phyloP scores from a whole-genome alignment of 352 stramenopile species.

The Pythium apleroticum region DNA sequence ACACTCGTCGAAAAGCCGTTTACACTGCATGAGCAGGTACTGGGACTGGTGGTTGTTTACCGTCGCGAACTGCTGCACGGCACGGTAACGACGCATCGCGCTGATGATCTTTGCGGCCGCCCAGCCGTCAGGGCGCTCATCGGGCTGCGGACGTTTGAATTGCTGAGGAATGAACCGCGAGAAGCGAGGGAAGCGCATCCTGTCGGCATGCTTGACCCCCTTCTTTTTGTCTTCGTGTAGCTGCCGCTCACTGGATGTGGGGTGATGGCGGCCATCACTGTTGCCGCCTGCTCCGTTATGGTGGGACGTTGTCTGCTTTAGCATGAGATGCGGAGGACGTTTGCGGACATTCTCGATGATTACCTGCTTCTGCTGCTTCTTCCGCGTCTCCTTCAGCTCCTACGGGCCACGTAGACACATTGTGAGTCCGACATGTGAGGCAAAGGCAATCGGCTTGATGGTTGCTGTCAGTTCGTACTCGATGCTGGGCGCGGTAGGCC shows the following conservation, averaged over 20 bases:
- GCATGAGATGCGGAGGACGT: slow-evolving; percentile 38
- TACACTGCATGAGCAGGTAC: slow-evolving; percentile 58
- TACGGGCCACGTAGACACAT: slow-evolving; percentile 9
- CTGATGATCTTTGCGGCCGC: slow-evolving; percentile 51
- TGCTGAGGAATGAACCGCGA: slow-evolving; percentile 43
- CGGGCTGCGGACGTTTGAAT: slow-evolving; percentile 27
- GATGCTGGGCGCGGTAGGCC: slow-evolving; percentile 45
- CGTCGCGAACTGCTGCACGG: slow-evolving; percentile 41
- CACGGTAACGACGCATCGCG: slow-evolving; percentile 58
- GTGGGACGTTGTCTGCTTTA: slow-evolving; percentile 30
- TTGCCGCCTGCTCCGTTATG: background rate
- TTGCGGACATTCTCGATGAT: slow-evolving; percentile 54
- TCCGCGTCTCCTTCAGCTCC: slow-evolving; percentile 44
- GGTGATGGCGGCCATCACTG: background rate
- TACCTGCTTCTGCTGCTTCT: slow-evolving; percentile 55
- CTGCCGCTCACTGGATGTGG: background rate
- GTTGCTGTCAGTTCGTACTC: slow-evolving; percentile 16
- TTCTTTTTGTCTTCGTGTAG: slow-evolving; percentile 8
- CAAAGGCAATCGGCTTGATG: background rate
- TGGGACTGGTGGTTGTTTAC: slow-evolving; percentile 37
- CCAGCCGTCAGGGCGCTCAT: slow-evolving; percentile 55
- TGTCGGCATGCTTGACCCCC: background rate
- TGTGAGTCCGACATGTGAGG: background rate
- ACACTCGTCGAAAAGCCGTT: slow-evolving; percentile 76
- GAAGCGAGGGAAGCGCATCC: slow-evolving; percentile 20